Evolutionary conservation across 352 stramenopile genomes (phyloP).

Genomic region (Phytophthora palmivora): DNA sequence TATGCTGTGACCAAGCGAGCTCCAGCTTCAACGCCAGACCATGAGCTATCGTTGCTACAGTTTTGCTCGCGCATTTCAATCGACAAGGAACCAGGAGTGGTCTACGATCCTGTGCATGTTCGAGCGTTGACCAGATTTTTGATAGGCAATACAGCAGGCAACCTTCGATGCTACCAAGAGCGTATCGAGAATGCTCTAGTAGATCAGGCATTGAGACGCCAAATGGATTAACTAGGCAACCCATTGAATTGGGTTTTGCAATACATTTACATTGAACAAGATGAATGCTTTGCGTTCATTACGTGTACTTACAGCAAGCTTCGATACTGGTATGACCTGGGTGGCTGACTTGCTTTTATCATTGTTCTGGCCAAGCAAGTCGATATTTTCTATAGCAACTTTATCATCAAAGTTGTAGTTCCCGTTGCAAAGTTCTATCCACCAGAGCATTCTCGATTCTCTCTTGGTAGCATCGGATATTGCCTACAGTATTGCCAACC

Average conservation of each 20-base stretch:
- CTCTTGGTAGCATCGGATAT: constrained; percentile 48
- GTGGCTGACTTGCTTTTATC: no score
- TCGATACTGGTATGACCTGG: no score
- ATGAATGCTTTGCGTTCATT: no score
- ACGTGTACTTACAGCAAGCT: no score
- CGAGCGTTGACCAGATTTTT: constrained; percentile 43
- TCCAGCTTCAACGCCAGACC: constrained; percentile 27
- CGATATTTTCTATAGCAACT: no score
- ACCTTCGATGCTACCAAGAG: constrained; percentile 10
- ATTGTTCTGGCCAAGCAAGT: no score
- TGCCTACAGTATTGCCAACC: constrained; percentile 40
- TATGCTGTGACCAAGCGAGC: constrained; percentile 53
- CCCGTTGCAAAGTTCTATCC: constrained; percentile 12
- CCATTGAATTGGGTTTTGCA: not conserved
- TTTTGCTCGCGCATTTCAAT: constrained; percentile 59
- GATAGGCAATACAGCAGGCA: constrained; percentile 5
- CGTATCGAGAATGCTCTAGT: constrained; percentile 12
- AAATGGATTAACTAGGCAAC: not conserved
- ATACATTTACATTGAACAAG: no score
- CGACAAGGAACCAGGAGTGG: constrained; percentile 40
- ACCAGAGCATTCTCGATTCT: constrained; percentile 56
- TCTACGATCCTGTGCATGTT: constrained; percentile 36
- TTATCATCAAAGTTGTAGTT: constrained; percentile 4
- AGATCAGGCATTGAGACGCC: constrained; percentile 6
- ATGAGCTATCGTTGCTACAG: constrained; percentile 54